Conservation (phyloP, 495 filamentous ascomycete genomes). For the Penicillium malachiteum region DNA sequence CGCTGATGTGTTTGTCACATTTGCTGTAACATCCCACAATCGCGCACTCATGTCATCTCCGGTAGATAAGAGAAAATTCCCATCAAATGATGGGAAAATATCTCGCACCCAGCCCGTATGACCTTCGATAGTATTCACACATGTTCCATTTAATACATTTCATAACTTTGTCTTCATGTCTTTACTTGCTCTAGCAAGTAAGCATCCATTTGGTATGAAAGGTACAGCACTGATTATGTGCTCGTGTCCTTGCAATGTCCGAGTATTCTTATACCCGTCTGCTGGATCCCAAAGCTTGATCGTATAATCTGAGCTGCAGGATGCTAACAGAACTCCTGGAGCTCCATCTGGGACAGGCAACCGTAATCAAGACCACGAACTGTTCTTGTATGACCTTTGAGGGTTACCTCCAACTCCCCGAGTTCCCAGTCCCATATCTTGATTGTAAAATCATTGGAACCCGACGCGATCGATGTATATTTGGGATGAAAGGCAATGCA, state of each 20-base stretch:
- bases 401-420: constrained; percentile 82
- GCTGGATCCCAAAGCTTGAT: constrained; percentile 95
- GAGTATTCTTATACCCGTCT: constrained; percentile 90
- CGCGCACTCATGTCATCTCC: constrained; percentile 78
- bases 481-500: constrained; percentile 91
- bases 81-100: constrained; percentile 78
- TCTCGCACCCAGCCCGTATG: constrained; percentile 73
- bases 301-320: constrained; percentile 81
- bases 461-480: constrained; percentile 85
- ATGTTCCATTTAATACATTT: no score
- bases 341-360: no score
- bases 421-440: constrained; percentile 99
- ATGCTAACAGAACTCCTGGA: constrained; percentile 79
- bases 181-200: no score
- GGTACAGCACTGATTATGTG: constrained; percentile 84
- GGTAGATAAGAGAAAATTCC: constrained; percentile 75
- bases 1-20: no score
- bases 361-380: constrained; percentile 89
- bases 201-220: no score
- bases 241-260: constrained; percentile 87
- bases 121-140: no score
- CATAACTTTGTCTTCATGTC: no score
- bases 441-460: constrained; percentile 85
- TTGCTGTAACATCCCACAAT: constrained; percentile 70
- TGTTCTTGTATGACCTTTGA: constrained; percentile 89